A percentile compares a stretch with the other conserved stretches of the same genome.
Evolutionary conservation across 1,139 yeast genomes (phyloP).

Genomic region (Geotrichum klebahnii): DNA sequence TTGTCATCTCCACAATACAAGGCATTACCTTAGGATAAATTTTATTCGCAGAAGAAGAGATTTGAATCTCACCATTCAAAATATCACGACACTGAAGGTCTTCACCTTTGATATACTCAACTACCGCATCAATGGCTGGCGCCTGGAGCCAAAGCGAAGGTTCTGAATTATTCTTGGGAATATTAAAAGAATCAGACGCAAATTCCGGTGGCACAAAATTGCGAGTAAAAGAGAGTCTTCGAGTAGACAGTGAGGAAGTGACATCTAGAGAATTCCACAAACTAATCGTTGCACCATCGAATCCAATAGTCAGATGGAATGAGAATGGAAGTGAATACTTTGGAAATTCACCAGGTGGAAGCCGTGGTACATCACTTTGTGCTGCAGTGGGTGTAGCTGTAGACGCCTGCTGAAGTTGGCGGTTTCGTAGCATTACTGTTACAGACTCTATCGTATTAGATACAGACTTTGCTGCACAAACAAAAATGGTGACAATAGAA

Average conservation of each 20-base stretch:
- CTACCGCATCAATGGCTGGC: constrained; percentile 65
- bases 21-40: constrained; percentile 76
- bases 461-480: constrained; percentile 20
- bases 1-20: constrained; percentile 56
- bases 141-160: constrained; percentile 66
- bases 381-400: not conserved
- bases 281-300: constrained; percentile 33
- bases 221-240: constrained; percentile 11
- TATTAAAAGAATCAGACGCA: constrained; percentile 11
- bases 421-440: not conserved
- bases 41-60: constrained; percentile 70
- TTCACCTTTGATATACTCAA: constrained; percentile 42
- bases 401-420: not conserved
- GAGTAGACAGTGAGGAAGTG: constrained; percentile 9
- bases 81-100: constrained; percentile 43
- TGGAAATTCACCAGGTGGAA: not conserved
- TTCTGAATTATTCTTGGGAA: constrained; percentile 18
- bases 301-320: constrained; percentile 26
- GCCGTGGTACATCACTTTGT: not conserved
- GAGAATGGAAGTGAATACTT: constrained; percentile 29
- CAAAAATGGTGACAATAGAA: constrained; percentile 31
- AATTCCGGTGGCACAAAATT: constrained; percentile 13
- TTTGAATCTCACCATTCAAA: constrained; percentile 52
- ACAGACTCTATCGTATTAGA: constrained; percentile 17
- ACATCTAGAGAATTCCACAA: constrained; percentile 32